Evolutionary conservation across 306 rosid species (phyloP).

Genomic region (Abrus pulchellus): DNA sequence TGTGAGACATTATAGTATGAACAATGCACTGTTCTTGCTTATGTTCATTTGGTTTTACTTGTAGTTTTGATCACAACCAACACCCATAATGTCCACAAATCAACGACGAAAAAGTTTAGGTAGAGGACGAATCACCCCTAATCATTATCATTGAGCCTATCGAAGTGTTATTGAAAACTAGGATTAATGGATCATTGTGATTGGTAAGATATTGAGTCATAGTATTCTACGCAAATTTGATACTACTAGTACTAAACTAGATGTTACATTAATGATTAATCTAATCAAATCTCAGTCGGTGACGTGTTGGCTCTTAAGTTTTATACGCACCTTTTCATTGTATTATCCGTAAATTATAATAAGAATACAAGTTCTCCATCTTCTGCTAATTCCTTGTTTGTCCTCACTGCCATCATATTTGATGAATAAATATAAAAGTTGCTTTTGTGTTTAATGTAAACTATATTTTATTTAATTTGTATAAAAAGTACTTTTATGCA

Average conservation of each 20-base stretch:
- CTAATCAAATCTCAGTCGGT: constrained; percentile 13
- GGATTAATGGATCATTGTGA: background rate
- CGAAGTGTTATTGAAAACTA: background rate
- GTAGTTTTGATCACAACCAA: constrained; percentile 4
- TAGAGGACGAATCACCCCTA: background rate
- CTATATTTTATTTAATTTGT: no score
- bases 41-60: constrained; percentile 11
- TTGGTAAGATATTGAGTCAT: background rate
- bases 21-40: background rate
- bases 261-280: constrained; percentile 3
- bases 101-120: constrained; percentile 13
- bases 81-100: constrained; percentile 23
- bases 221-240: background rate
- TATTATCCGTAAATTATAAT: no score
- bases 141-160: constrained; percentile 15
- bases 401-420: no score
- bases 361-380: background rate
- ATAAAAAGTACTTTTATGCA: no score
- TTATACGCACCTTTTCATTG: no score
- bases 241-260: background rate
- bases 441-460: no score
- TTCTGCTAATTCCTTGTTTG: background rate
- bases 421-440: no score
- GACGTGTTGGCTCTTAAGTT: background rate
- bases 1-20: background rate